Base-by-base conservation (phyloP, 306 rosid genomes). In the Vigna hirtella region DNA sequence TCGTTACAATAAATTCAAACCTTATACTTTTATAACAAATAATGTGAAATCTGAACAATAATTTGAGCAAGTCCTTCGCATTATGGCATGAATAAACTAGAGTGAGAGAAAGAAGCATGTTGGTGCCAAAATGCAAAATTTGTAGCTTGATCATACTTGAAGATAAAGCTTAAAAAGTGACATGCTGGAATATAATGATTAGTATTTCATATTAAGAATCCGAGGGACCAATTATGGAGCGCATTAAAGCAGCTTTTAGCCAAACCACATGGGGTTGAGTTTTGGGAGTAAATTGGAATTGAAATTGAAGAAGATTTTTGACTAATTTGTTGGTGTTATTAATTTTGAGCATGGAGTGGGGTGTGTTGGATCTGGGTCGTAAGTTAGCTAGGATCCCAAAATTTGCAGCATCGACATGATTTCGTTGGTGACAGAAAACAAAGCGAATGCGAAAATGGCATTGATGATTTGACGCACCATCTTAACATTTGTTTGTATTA, bases 381-480 rank as follows among this genome's bases (percentile, higher is more conserved):
- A 53, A 53, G 34, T 30, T 4, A 30, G 34, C 34, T 30, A 1
- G 34, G 34, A 30, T 30, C 34, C 34, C 34, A 30, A 30, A 30
- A 30, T 30, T 30, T 30, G 5, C 66, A 68, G 11, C 72, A 43
- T 43, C 14, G 49, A 45, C 50, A 38, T 73, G 30, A 78, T 72
- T 45, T 16, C 40, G 52, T 59, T 67, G 80, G 48, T 66, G 76
- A 69, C 73, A 43, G 45, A 72, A 62, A 49, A 77, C 22, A 79
- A 77, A 64, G 71, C 15, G 70, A 77, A 56, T 57, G 51, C 43
- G 70, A 10, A 40, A 79, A 63, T 52, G 74, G 26, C 69, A 82
- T 66, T 24, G 75, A 78, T 83, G 76, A 83, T 72, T 77, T 83
- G 83, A 48, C 64, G 51, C 86, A 72, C 79, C 79, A 67, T 72